These are phyloP conservation scores for Trypanosoma platydactyli DNA, from an alignment of 208 protist genomes.

Conservation along the genomic window DNA sequence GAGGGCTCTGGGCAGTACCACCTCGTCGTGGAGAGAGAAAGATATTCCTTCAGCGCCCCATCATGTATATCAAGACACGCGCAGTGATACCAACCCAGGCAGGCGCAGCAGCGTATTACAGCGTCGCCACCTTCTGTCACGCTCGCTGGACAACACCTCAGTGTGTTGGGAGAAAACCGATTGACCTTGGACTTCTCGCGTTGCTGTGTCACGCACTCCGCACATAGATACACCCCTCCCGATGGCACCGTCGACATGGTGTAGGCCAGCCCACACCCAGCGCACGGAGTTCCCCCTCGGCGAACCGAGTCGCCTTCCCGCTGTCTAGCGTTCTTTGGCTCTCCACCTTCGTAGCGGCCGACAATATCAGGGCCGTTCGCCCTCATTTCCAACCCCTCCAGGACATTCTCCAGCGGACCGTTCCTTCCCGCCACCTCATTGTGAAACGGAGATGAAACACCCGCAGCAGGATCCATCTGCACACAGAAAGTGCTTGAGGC, in stretches of 20 bases:
- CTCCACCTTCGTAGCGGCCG: not conserved
- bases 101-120: conserved; percentile 71
- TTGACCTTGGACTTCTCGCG: conserved; percentile 12
- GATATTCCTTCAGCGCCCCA: conserved; percentile 49
- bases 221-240: conserved; percentile 72
- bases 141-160: conserved; percentile 83
- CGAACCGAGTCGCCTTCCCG: conserved; percentile 4
- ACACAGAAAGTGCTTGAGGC: not conserved
- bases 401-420: conserved; percentile 50
- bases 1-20: conserved; percentile 83
- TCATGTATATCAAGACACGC: conserved; percentile 66
- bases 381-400: conserved; percentile 33
- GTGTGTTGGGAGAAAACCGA: conserved; percentile 65
- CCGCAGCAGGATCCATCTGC: conserved; percentile 72
- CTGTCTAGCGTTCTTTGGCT: not conserved
- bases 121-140: conserved; percentile 56
- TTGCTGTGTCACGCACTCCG: conserved; percentile 39
- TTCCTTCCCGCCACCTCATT: conserved; percentile 46
- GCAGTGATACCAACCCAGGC: conserved; percentile 77
- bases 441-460: conserved; percentile 72
- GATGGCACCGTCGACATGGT: conserved; percentile 43
- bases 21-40: conserved; percentile 70
- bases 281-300: conserved; percentile 34
- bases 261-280: conserved; percentile 36
- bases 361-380: not conserved